Percentiles rank a stretch among this genome's conserved stretches.
Conservation (phyloP, 1,284 basidiomycete species). For the Cerioporus squamosus region DNA sequence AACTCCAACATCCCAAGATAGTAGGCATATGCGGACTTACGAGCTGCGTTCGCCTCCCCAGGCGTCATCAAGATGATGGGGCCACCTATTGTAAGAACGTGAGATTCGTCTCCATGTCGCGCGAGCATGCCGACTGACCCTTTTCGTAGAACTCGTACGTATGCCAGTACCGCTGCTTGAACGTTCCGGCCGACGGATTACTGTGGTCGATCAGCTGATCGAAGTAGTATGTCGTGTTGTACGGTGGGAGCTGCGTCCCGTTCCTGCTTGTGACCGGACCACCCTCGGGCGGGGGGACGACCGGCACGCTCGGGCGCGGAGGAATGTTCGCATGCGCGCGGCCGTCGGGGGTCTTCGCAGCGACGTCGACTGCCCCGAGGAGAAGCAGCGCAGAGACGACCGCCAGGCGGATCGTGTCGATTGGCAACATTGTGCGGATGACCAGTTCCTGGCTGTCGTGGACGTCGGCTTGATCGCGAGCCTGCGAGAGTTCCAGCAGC, state of each 20-base stretch:
- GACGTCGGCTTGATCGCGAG: neutral
- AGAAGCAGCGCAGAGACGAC: slow-evolving; percentile 14
- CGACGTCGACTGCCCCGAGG: slow-evolving; percentile 14
- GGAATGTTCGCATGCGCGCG: slow-evolving; percentile 29
- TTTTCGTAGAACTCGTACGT: slow-evolving; percentile 33
- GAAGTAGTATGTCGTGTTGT: too few relatives aligned
- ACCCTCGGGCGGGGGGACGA: slow-evolving; percentile 16
- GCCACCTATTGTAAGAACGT: slow-evolving; percentile 45
- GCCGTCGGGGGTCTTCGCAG: slow-evolving; percentile 27
- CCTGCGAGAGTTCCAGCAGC: too few relatives aligned
- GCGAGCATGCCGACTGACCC: slow-evolving; percentile 37
- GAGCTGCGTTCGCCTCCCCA: slow-evolving; percentile 49
- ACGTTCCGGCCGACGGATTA: too few relatives aligned
- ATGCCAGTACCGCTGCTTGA: too few relatives aligned
- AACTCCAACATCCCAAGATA: slow-evolving; percentile 2
- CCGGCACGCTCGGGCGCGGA: slow-evolving; percentile 25
- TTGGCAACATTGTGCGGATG: neutral
- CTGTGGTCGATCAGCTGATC: too few relatives aligned
- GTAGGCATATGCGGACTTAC: slow-evolving; percentile 29
- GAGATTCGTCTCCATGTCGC: neutral
- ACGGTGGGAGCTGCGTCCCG: slow-evolving; percentile 15
- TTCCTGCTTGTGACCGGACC: slow-evolving; percentile 29
- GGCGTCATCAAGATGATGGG: slow-evolving; percentile 67
- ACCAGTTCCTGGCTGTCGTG: neutral
- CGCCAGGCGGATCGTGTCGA: neutral